Conservation (phyloP, 768 basidiomycete genomes). For the Agaricus sinodeliciosus region DNA sequence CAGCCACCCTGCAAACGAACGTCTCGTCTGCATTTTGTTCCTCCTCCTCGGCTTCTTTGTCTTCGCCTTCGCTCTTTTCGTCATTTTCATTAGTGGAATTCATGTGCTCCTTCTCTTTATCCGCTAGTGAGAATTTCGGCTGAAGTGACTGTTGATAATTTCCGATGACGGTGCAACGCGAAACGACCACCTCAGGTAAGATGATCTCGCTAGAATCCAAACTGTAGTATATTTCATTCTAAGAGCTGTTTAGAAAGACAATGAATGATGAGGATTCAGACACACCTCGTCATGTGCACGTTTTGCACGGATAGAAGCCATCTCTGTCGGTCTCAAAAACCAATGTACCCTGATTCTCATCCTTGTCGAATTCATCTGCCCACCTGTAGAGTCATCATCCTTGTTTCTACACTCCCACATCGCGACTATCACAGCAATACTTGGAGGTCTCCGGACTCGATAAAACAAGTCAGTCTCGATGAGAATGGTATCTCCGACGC, state of each 20-base stretch:
- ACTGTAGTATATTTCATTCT: constrained; percentile 78
- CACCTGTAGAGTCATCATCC: constrained; percentile 18
- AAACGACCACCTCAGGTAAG: constrained; percentile 43
- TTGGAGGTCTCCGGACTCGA: constrained; percentile 38
- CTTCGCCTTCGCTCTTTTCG: constrained; percentile 12
- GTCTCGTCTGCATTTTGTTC: constrained; percentile 20
- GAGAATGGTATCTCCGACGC: constrained; percentile 62
- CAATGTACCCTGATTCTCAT: constrained; percentile 66
- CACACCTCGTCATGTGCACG: constrained; percentile 56
- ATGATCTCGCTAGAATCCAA: constrained; percentile 41
- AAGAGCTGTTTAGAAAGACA: background rate
- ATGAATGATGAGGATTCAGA: constrained; percentile 2
- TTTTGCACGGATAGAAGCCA: constrained; percentile 53
- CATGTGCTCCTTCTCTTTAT: constrained; percentile 6
- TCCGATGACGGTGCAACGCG: constrained; percentile 43
- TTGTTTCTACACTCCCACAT: constrained; percentile 53
- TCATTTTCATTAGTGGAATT: constrained; percentile 6
- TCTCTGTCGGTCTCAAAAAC: constrained; percentile 64
- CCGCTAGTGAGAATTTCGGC: background rate
- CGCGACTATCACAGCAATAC: constrained; percentile 62
- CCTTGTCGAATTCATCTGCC: constrained; percentile 25
- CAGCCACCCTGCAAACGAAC: constrained; percentile 55
- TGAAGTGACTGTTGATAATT: constrained; percentile 10
- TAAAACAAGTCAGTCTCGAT: constrained; percentile 42
- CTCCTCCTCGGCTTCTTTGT: constrained; percentile 12